Evolutionary conservation across 768 basidiomycete genomes (phyloP).

Genomic region (Rhizopogon sp.): DNA sequence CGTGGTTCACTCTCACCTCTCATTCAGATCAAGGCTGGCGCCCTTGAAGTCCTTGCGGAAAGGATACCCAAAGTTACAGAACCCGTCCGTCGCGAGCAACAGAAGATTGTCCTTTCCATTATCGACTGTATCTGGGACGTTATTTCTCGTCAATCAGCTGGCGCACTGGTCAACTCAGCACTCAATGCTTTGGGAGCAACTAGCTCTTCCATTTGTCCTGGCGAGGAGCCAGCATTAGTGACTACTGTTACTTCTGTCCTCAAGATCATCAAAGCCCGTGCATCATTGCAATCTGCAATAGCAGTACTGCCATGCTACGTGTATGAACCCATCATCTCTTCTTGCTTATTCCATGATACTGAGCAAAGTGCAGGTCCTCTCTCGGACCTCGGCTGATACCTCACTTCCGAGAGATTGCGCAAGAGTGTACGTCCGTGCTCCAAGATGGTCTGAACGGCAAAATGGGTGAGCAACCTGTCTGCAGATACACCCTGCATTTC

Average conservation of each 20-base stretch:
- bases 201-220: conserved; percentile 47
- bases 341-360: neutral
- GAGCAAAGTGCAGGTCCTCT: conserved; percentile 43
- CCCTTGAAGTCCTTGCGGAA: conserved; percentile 63
- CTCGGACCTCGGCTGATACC: conserved; percentile 90
- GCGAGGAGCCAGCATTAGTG: conserved; percentile 65
- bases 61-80: conserved; percentile 59
- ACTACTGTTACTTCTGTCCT: conserved; percentile 58
- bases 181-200: conserved; percentile 59
- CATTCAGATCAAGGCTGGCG: conserved; percentile 58
- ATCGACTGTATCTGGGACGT: conserved; percentile 44
- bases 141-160: conserved; percentile 38
- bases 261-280: conserved; percentile 36
- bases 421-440: conserved; percentile 48
- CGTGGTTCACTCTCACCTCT: neutral
- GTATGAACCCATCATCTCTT: conserved; percentile 34
- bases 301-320: conserved; percentile 54
- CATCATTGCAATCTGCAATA: conserved; percentile 39
- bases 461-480: conserved; percentile 19
- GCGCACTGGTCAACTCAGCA: conserved; percentile 38
- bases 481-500: neutral
- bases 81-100: conserved; percentile 47
- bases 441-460: conserved; percentile 31
- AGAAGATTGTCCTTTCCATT: conserved; percentile 47
- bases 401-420: conserved; percentile 66